Base-by-base conservation (phyloP, 1,284 basidiomycete species). In the Boletellus sp. region DNA sequence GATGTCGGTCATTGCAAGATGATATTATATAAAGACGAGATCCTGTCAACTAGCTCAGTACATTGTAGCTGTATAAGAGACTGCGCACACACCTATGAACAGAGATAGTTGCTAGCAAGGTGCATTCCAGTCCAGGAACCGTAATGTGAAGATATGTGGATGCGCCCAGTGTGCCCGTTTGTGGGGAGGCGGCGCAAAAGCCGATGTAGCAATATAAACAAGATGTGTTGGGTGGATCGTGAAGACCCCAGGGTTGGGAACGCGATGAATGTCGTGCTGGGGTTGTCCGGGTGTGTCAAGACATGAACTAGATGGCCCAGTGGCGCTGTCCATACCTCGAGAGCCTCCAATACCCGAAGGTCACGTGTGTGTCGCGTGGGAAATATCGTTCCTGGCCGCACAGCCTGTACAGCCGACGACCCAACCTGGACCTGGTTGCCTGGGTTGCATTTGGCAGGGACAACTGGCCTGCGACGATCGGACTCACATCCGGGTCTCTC, bases 261-360 rank as follows among this genome's bases (percentile, higher is more conserved):
- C 41, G 47, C 48, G 47, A 49, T 42, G 21, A 13, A 37, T 26
- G 50, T 53, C 44, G 52, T 65, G 44, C 42, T 57, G 38, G 5
- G 16, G 15, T 28, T 35, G 63, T 45, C 41, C 41, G 38, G 48
- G 51, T 50, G 51, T 50, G 55, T 62, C 60, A 63, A 51, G 61
- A 44, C 64, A 66, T 62, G 58, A 64, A 63, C 60, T 26, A 15
- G 43, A 50, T 49, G 51, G 55, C 45, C 54, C 57, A 58, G 63
- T 63, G 49, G 18, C 30, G 33, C 4, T 12, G 22, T 35, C 43
- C 8, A 40, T 50, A 50, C 48, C 35, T 49, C 19, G 44, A 35
- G 45, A 50, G 39, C 44, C 42, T 12, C 42, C 41, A 53, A 42
- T 66, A 66, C 46, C 49, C 50, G 45, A 42, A 43, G 36, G 56